Base-by-base conservation (phyloP, 2,329 filamentous ascomycete genomes). In the Penicillium sp. region DNA sequence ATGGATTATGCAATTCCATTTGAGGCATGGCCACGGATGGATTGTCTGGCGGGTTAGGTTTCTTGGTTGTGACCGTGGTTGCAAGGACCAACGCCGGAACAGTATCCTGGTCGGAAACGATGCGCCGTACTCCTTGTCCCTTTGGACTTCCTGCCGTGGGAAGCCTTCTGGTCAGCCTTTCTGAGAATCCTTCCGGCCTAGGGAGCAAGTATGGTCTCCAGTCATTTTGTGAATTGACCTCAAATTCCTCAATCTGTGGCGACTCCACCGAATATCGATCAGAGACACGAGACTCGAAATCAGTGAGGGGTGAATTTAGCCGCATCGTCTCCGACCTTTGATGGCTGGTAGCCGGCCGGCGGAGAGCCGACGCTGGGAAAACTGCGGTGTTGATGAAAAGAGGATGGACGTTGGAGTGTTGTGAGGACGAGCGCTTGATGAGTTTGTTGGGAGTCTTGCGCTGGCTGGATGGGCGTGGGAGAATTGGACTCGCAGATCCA, bases 271-370 rank as follows among this genome's bases (percentile, higher is more conserved):
- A 20, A 17, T 26, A 43, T 17, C 40, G 13, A 7, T 45, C 41
- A 8, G 47, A 43, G 33, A 58, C 49, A 18, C 47, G 51, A 8
- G 56, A 39, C 20, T 58, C 59, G 15, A 61, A 63, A 18, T 55
- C 54, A 11, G 58, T 37, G 29, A 54, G 56, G n/a, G 58, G 64
- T 26, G 64, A 60, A 27, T 65, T 69, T 38, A 70, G 64, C 43
- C 73, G 71, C 45, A 78, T 65, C 7, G 74, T 75, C 31, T 74
- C 74, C 17, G 76, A 77, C 36, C 80, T 70, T 57, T 83, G 78
- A 59, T 83, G 77, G 59, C 80, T 83, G 9, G 80, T 83, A 11
- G 78, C 78, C 31, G 80, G 80, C 43, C 80, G 71, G 41, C 75
- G 73, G 40, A 81, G 68, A 16, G 70, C 69, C 4, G 75, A 65